These are phyloP conservation scores for Boletus hoseneyae DNA, from an alignment of 1,284 basidiomycete genomes.

Conservation along the genomic window DNA sequence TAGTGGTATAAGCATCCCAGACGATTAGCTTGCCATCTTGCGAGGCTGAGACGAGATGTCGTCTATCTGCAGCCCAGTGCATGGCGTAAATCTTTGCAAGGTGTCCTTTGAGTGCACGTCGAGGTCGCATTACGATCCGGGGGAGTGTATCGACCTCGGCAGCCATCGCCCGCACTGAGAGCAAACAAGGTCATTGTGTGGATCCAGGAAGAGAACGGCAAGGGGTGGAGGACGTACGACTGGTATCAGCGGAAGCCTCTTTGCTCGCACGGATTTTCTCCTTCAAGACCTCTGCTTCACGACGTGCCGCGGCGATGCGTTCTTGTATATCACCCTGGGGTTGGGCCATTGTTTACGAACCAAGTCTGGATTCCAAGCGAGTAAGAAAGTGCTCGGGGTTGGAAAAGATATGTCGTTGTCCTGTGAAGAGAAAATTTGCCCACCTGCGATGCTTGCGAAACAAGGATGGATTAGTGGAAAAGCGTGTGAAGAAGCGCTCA, in stretches of 20 bases:
- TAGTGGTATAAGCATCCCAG: conserved; percentile 99
- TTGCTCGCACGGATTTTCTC: conserved; percentile 95
- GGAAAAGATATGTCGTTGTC: conserved; percentile 10
- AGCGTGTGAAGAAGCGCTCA: conserved; percentile 28
- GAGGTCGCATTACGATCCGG: conserved; percentile 92
- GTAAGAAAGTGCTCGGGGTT: not conserved
- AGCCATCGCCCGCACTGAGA: conserved; percentile 89
- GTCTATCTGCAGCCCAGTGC: conserved; percentile 97
- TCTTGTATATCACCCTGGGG: conserved; percentile 87
- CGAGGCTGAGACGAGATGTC: conserved; percentile 97
- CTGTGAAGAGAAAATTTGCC: conserved; percentile 24
- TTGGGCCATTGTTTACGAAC: conserved; percentile 58
- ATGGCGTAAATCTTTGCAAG: conserved; percentile 99
- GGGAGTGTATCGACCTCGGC: conserved; percentile 94
- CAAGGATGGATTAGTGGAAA: conserved; percentile 24
- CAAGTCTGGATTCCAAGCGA: conserved; percentile 8
- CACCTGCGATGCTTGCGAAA: conserved; percentile 29
- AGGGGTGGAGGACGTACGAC: conserved; percentile 58
- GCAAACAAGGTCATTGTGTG: conserved; percentile 19
- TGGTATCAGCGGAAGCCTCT: conserved; percentile 95
- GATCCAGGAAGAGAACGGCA: not conserved
- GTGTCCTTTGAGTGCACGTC: conserved; percentile 93
- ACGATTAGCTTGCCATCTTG: conserved; percentile 99
- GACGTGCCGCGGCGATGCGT: conserved; percentile 91
- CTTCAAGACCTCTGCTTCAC: conserved; percentile 95